phyloP scores from a whole-genome alignment of 2,329 filamentous ascomycete species.

The Cadophora sp. region DNA sequence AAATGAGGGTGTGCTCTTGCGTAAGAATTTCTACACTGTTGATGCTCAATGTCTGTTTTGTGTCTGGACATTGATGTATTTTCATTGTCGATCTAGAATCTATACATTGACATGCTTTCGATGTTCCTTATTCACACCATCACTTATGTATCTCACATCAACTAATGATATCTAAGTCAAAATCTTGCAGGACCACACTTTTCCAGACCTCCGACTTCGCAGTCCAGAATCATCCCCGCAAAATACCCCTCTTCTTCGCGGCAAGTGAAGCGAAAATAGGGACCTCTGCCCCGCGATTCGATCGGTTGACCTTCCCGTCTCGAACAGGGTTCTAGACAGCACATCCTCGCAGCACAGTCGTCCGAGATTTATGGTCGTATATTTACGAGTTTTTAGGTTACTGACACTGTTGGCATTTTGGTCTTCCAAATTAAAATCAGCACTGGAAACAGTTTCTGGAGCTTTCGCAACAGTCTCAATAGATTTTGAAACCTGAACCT shows the following conservation, averaged over 20 bases:
- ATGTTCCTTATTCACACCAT: not conserved
- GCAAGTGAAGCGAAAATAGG: constrained; percentile 9
- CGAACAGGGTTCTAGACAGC: not conserved
- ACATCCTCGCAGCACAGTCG: not conserved
- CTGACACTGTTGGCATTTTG: not conserved
- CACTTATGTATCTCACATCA: not conserved
- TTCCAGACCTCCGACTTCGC: not conserved
- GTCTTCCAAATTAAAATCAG: not conserved
- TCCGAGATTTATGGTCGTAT: not conserved
- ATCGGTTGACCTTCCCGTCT: constrained; percentile 23
- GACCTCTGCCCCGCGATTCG: constrained; percentile 1
- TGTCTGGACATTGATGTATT: not conserved
- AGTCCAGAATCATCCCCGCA: not conserved
- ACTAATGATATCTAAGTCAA: no score
- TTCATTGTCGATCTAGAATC: not conserved
- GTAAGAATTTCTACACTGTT: not conserved
- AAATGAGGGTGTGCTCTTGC: constrained; percentile 28
- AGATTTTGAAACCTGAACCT: no score
- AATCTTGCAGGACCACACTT: not conserved
- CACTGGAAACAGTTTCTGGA: no score
- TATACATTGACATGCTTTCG: not conserved
- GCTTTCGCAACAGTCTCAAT: no score
- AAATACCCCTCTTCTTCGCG: not conserved
- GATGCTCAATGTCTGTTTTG: not conserved
- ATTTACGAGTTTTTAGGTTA: not conserved